A percentile compares a stretch with the other conserved stretches of the same genome.
Evolutionary conservation across 2,329 filamentous ascomycete species (phyloP).

Genomic region (Scedosporium apiospermum): DNA sequence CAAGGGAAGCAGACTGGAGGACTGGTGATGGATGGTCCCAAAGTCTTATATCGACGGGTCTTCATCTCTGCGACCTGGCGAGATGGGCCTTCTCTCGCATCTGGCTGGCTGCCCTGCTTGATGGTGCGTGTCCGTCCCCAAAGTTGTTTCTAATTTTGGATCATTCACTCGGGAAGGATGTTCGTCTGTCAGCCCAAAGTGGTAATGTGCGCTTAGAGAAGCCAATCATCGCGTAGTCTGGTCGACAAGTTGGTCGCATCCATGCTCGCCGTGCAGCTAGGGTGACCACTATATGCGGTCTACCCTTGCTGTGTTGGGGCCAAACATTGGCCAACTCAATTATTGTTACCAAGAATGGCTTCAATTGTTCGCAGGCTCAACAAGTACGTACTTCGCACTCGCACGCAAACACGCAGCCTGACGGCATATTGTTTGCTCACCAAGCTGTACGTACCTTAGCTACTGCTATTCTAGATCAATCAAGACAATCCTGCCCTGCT

Average conservation of each 20-base stretch:
- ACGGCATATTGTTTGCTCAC: too few species aligned
- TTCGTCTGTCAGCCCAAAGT: not conserved
- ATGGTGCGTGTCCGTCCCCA: not conserved
- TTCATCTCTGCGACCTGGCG: not conserved
- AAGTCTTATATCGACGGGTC: conserved; percentile 7
- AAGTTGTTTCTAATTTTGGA: conserved; percentile 7
- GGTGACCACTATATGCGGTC: not conserved
- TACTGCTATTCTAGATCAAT: not conserved
- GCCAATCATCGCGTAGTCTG: not conserved
- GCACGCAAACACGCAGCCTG: too few species aligned
- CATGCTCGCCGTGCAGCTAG: conserved; percentile 4
- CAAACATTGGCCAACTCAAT: not conserved
- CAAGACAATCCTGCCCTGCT: too few species aligned
- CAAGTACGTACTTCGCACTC: too few species aligned
- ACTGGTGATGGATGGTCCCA: conserved; percentile 5
- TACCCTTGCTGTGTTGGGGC: not conserved
- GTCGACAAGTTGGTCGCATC: conserved; percentile 1
- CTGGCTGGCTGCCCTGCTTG: not conserved
- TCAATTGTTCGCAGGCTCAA: too few species aligned
- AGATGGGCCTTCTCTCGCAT: not conserved
- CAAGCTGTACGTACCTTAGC: not conserved
- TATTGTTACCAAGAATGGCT: not conserved
- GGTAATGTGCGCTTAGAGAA: conserved; percentile 3
- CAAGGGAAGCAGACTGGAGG: not conserved
- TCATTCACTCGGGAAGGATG: not conserved